Conservation (phyloP, 2,329 filamentous ascomycete genomes). For the Volutella citrinella region DNA sequence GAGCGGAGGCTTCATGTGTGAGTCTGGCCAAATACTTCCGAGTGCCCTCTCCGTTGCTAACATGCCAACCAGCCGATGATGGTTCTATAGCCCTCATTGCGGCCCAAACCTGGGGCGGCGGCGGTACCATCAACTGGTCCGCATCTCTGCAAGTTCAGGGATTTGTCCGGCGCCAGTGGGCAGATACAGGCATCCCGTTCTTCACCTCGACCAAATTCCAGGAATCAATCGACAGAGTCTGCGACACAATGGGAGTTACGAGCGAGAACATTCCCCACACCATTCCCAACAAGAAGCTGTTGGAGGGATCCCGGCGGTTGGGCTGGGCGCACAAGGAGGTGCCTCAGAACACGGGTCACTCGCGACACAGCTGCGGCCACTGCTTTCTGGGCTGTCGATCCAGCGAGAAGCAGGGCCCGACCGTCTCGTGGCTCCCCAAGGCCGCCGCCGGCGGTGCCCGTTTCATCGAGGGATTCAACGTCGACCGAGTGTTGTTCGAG, state of each 20-base stretch:
- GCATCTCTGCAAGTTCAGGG: conserved; percentile 58
- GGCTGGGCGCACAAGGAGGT: conserved; percentile 65
- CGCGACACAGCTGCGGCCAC: conserved; percentile 62
- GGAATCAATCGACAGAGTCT: conserved; percentile 69
- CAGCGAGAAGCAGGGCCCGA: conserved; percentile 70
- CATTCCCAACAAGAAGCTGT: conserved; percentile 59
- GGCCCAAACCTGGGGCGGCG: conserved; percentile 71
- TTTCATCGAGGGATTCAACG: conserved; percentile 74
- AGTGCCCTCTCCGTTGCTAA: too few species aligned
- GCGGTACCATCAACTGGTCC: conserved; percentile 77
- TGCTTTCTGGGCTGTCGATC: conserved; percentile 55
- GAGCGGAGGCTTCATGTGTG: conserved; percentile 5
- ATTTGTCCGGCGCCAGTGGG: conserved; percentile 74
- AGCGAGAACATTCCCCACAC: conserved; percentile 64
- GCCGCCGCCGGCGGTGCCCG: conserved; percentile 67
- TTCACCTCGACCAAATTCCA: conserved; percentile 70
- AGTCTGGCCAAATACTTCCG: too few species aligned
- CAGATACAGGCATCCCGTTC: conserved; percentile 58
- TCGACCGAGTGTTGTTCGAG: conserved; percentile 64
- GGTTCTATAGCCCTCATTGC: conserved; percentile 57
- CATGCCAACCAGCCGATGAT: conserved; percentile 40
- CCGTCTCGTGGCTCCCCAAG: conserved; percentile 69
- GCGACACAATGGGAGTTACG: conserved; percentile 69
- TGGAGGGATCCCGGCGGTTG: conserved; percentile 68
- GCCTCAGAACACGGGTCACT: conserved; percentile 71